These are phyloP conservation scores for Arabidopsis hybrid DNA, from an alignment of 441 rosid species.

Conservation along the genomic window DNA sequence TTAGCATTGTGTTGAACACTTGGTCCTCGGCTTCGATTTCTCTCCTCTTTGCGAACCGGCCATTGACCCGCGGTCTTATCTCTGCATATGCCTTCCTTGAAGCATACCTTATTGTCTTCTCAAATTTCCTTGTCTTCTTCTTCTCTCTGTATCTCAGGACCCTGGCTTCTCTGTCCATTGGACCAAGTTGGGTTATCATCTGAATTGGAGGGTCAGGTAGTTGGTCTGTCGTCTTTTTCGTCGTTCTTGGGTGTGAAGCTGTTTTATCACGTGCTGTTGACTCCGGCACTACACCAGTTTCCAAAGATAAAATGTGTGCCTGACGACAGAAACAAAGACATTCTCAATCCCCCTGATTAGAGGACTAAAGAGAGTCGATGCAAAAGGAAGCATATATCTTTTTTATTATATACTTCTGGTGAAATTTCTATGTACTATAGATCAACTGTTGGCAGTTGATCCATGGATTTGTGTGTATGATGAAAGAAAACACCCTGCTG, in stretches of 20 bases:
- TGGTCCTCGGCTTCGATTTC: constrained; percentile 62
- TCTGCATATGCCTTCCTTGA: constrained; percentile 98
- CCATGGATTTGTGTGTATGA: background rate
- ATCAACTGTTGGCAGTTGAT: constrained; percentile 6
- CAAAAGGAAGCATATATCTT: background rate
- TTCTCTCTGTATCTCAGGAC: constrained; percentile 95
- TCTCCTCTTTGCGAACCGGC: constrained; percentile 85
- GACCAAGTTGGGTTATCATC: constrained; percentile 66
- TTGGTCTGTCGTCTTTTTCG: constrained; percentile 63
- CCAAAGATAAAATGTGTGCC: constrained; percentile 73
- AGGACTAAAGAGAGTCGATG: constrained; percentile 42
- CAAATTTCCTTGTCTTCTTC: constrained; percentile 83
- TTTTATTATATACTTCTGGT: constrained; percentile 3
- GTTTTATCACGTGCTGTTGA: constrained; percentile 59
- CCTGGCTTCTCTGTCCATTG: constrained; percentile 90
- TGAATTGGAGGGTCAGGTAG: constrained; percentile 57
- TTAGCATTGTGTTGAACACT: constrained; percentile 56
- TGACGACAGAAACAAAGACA: constrained; percentile 42
- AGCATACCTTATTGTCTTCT: constrained; percentile 95
- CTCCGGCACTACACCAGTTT: constrained; percentile 74
- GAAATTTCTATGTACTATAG: background rate
- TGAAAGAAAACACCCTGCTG: constrained; percentile 11
- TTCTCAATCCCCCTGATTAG: constrained; percentile 40
- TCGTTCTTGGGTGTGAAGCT: constrained; percentile 50
- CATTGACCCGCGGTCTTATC: constrained; percentile 89